These are phyloP conservation scores for Pythium phragmitis DNA, from an alignment of 352 stramenopile species.

Conservation along the genomic window DNA sequence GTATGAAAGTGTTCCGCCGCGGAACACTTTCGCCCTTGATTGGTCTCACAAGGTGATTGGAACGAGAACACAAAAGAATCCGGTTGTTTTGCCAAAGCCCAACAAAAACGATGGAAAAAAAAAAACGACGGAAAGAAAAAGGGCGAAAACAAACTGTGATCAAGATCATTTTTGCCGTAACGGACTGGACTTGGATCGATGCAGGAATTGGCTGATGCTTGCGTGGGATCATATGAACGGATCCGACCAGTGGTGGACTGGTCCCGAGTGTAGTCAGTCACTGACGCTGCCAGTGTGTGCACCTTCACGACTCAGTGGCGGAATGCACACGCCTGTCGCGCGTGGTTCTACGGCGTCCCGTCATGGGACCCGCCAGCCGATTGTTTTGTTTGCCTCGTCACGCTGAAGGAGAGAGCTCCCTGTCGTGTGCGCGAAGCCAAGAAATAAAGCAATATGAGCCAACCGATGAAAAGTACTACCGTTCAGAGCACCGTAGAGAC, in stretches of 20 bases:
- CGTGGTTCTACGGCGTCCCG: no score
- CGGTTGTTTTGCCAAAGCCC: slow-evolving; percentile 1
- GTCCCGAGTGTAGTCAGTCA: not conserved
- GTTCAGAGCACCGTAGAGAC: not conserved
- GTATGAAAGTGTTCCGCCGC: not conserved
- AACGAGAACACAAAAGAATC: not conserved
- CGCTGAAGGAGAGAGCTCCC: no score
- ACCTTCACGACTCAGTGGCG: no score
- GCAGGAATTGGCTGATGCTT: not conserved
- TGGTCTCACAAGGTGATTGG: not conserved
- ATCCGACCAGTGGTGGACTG: slow-evolving; percentile 1
- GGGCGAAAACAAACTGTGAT: not conserved
- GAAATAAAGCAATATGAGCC: no score
- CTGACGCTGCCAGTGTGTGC: no score
- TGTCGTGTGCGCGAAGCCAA: no score
- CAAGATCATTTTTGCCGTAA: not conserved
- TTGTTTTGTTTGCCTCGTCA: no score
- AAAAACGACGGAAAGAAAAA: slow-evolving; percentile 24
- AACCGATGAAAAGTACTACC: no score
- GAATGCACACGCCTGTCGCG: no score
- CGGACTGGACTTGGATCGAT: not conserved
- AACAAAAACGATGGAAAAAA: slow-evolving; percentile 19
- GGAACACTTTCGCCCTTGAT: not conserved
- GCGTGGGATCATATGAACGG: not conserved
- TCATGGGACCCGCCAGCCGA: no score